These are phyloP conservation scores for Xanthoparmelia taractica DNA, from an alignment of 495 filamentous ascomycete species.

Conservation along the genomic window DNA sequence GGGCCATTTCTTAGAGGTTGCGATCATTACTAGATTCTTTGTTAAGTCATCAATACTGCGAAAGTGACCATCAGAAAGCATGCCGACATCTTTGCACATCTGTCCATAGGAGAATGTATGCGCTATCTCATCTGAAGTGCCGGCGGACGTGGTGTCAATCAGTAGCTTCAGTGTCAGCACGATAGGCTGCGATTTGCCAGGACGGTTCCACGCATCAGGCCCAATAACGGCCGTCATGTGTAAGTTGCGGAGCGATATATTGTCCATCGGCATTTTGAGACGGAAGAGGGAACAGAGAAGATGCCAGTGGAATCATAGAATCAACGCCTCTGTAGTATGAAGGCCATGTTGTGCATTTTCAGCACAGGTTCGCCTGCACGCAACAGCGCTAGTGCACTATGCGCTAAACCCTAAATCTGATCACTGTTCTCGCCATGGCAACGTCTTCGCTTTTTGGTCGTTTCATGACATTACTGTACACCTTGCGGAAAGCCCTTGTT, in stretches of 20 bases:
- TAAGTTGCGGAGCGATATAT: conserved; percentile 23
- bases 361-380: too few relatives aligned
- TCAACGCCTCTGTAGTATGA: too few relatives aligned
- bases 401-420: not conserved
- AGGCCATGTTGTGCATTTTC: too few relatives aligned
- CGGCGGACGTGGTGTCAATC: conserved; percentile 17
- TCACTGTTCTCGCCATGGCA: not conserved
- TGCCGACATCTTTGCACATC: conserved; percentile 22
- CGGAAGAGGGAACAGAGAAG: not conserved
- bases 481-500: too few relatives aligned
- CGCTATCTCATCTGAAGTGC: conserved; percentile 23
- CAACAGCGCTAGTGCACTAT: too few relatives aligned
- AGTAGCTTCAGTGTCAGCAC: conserved; percentile 16
- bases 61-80: conserved; percentile 14
- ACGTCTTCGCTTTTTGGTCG: not conserved
- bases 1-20: conserved; percentile 15
- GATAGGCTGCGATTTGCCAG: conserved; percentile 18
- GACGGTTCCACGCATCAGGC: conserved; percentile 26
- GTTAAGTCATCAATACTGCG: conserved; percentile 15
- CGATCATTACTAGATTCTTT: conserved; percentile 1
- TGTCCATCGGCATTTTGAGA: conserved; percentile 6
- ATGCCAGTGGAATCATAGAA: not conserved
- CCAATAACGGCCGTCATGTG: conserved; percentile 24
- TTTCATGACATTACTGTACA: too few relatives aligned
- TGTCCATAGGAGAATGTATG: conserved; percentile 24